These are phyloP conservation scores for Podospora fimiseda DNA, from an alignment of 495 filamentous ascomycete genomes.

Conservation along the genomic window DNA sequence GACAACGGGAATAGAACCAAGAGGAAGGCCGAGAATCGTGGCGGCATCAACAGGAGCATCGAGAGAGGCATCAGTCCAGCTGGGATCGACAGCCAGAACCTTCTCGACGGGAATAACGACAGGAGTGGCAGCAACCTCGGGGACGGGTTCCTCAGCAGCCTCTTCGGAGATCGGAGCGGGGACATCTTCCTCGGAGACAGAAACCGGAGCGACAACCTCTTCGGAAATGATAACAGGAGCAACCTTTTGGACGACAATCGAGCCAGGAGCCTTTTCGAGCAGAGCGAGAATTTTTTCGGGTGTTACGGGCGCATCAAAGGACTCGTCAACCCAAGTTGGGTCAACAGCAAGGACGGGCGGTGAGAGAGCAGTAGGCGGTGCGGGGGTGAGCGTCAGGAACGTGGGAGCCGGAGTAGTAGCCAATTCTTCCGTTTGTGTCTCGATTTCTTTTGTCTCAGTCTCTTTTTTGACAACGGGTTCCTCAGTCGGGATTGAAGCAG, in stretches of 20 bases:
- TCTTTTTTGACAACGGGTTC: no score
- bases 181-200: not conserved
- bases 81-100: not conserved
- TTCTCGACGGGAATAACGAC: not conserved
- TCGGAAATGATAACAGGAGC: not conserved
- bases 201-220: not conserved
- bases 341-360: not conserved
- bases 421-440: no score
- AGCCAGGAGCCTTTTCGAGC: not conserved
- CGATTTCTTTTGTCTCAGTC: no score
- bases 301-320: not conserved
- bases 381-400: no score
- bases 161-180: no score
- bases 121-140: not conserved
- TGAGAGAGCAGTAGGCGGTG: no score
- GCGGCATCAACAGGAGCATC: not conserved
- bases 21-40: not conserved
- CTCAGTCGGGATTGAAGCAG: no score
- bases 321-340: not conserved
- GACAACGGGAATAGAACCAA: not conserved
- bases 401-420: no score
- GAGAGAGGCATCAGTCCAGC: not conserved
- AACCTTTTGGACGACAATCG: no score
- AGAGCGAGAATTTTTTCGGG: not conserved
- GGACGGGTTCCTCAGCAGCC: not conserved